Evolutionary conservation across 2,329 filamentous ascomycete species (phyloP).

Genomic region (Botrytis paeoniae): DNA sequence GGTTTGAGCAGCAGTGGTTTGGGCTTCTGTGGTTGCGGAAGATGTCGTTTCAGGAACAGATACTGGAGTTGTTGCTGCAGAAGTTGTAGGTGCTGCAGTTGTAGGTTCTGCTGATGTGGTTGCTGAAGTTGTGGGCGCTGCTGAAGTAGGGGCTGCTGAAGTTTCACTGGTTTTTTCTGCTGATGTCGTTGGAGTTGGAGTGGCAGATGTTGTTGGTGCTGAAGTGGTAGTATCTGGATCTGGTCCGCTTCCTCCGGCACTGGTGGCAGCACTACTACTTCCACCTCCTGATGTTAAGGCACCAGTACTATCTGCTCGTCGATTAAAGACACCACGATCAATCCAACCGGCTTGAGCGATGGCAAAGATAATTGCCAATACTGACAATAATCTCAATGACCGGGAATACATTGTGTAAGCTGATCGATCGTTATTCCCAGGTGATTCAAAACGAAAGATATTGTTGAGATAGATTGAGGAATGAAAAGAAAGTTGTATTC

Average conservation of each 20-base stretch:
- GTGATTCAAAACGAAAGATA: background rate
- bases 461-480: background rate
- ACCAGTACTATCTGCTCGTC: conserved; percentile 14
- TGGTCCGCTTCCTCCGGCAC: background rate
- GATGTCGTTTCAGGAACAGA: conserved; percentile 15
- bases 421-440: background rate
- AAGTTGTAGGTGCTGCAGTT: background rate
- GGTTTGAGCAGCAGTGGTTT: background rate
- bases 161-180: background rate
- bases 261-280: background rate
- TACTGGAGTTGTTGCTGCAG: conserved; percentile 13
- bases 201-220: background rate
- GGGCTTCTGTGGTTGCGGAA: background rate
- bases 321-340: conserved; percentile 24
- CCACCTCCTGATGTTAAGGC: background rate
- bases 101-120: background rate
- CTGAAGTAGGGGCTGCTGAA: background rate
- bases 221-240: conserved; percentile 7
- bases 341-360: conserved; percentile 31
- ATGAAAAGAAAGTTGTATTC: background rate
- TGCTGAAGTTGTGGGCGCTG: background rate
- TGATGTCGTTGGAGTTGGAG: background rate
- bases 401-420: conserved; percentile 12
- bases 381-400: conserved; percentile 7
- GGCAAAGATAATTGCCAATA: conserved; percentile 25